A percentile compares a stretch with the other conserved stretches of the same genome.
Evolutionary conservation across 2,329 filamentous ascomycete genomes (phyloP).

Genomic region (Fusarium buxicola): DNA sequence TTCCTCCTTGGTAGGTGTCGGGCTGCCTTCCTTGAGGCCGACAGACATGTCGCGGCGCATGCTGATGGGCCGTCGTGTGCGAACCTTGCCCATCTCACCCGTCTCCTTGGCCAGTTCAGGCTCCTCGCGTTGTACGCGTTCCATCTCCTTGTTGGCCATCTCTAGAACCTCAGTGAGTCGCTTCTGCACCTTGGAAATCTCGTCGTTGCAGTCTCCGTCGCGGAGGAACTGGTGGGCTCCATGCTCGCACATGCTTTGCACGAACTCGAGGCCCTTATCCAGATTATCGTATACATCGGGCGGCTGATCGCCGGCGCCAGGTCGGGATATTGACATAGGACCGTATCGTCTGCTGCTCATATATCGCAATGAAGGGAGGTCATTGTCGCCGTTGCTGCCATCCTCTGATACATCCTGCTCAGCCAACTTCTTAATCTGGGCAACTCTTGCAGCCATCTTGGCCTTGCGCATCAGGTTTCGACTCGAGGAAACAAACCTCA

Average conservation of each 20-base stretch:
- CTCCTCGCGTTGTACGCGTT: slow-evolving; percentile 65
- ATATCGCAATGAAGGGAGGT: slow-evolving; percentile 55
- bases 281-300: slow-evolving; percentile 75
- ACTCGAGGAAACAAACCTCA: slow-evolving; percentile 82
- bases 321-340: slow-evolving; percentile 45
- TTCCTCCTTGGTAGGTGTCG: slow-evolving; percentile 40
- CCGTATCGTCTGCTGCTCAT: slow-evolving; percentile 54
- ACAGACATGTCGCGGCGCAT: slow-evolving; percentile 61
- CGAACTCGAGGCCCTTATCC: slow-evolving; percentile 82
- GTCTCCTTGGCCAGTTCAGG: slow-evolving; percentile 56
- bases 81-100: slow-evolving; percentile 55
- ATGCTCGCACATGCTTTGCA: slow-evolving; percentile 84
- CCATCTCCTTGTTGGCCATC: slow-evolving; percentile 69
- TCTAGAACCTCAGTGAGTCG: slow-evolving; percentile 73
- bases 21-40: slow-evolving; percentile 46
- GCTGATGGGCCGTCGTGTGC: slow-evolving; percentile 64
- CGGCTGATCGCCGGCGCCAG: slow-evolving; percentile 43
- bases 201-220: slow-evolving; percentile 83
- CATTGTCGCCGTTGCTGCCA: slow-evolving; percentile 56
- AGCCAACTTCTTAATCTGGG: slow-evolving; percentile 70
- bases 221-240: slow-evolving; percentile 92
- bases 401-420: slow-evolving; percentile 68
- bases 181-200: slow-evolving; percentile 76
- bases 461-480: slow-evolving; percentile 88
- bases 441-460: slow-evolving; percentile 83